Evolutionary conservation across 2,329 filamentous ascomycete species (phyloP), one percentile per base, ranked within the genome.

Genomic region (Fusarium sp.): DNA sequence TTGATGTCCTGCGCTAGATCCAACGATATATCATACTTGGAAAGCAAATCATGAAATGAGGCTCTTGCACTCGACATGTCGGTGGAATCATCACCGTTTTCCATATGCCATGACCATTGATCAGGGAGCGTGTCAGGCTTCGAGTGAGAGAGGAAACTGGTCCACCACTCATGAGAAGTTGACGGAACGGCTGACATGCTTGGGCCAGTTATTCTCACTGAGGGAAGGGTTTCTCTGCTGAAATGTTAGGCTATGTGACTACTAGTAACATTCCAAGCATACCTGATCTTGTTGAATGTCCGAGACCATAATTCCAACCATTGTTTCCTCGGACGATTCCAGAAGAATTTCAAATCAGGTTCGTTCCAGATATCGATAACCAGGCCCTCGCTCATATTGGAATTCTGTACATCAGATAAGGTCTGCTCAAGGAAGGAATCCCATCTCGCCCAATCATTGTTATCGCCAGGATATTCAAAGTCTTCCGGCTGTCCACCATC

Each of bases 281-380:
- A 65, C 69, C 62, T 65, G 19, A 71, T 43, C 25, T 47, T 65
- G 1, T 48, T 35, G n/a, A 60, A 58, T 4, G 65, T 53, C 2
- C 64, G 56, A 5, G 57, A 43, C 50, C 69, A 70, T 1, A 66
- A 32, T 1, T 53, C 11, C 2, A 70, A 15, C 43, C 58, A 70
- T 24, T 70, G 69, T 12, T 61, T 49, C 24, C 60, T 63, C 0
- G 62, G 46, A 0, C 60, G 42, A 3, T 26, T 31, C 69, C 70
- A 71, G 38, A 72, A 72, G 8, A 43, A 43, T 4, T n/a, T 50
- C 6, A 67, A 19, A 7, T 84, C 82, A 0, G 83, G 80, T 69
- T 85, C 83, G 53, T 85, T 85, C 83, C 83, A 85, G 32, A 83
- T 77, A 47, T 85, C 83, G 9, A 80, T 70, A 0, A 80, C 73